Base-by-base conservation (phyloP, 441 rosid genomes). In the Bruguiera hainesii region DNA sequence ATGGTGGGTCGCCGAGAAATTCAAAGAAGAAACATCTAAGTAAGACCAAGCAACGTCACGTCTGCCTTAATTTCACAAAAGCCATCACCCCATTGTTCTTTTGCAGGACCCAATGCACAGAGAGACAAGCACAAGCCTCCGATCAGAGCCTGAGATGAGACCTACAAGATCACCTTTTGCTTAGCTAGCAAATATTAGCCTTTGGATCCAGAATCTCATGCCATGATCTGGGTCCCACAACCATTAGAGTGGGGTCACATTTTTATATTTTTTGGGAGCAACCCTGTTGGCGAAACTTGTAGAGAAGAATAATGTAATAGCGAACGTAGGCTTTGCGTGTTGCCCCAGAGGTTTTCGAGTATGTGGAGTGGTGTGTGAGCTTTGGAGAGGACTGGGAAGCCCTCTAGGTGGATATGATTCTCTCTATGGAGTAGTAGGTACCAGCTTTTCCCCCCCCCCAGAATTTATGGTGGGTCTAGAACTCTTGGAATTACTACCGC, bases 261-360 rank as follows among this genome's bases (percentile, higher is more conserved):
- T 52, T 23, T 60, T 10, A 42, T 37, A 56, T 68, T 55, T 77
- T 8, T 23, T 19, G 64, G 66, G 71, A 65, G 39, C 71, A 30
- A 9, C 50, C 56, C 53, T 65, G 59, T 57, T 67, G 73, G 66
- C 51, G 59, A 25, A 68, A 37, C 46, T 16, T 52, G 76, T 59
- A 75, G 71, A 66, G 65, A 67, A 69, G 85, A 84, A 84, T 79
- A 84, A 85, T 63, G 81, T 39, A 82, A 76, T 88, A 84, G 84
- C 73, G 89, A 80, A 81, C 82, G 87, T 77, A 81, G 89, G 76
- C 79, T 80, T 89, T 91, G 96, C 90, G 96, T 91, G 93, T 87
- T 83, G 75, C 75, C 52, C 52, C 59, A 67, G 71, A 73, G 79
- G 86, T 76, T 82, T 82, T 79, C 72, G 84, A 81, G 89, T 75